phyloP scores from a whole-genome alignment of 139 green algal species.

The Dunaliella primolecta region DNA sequence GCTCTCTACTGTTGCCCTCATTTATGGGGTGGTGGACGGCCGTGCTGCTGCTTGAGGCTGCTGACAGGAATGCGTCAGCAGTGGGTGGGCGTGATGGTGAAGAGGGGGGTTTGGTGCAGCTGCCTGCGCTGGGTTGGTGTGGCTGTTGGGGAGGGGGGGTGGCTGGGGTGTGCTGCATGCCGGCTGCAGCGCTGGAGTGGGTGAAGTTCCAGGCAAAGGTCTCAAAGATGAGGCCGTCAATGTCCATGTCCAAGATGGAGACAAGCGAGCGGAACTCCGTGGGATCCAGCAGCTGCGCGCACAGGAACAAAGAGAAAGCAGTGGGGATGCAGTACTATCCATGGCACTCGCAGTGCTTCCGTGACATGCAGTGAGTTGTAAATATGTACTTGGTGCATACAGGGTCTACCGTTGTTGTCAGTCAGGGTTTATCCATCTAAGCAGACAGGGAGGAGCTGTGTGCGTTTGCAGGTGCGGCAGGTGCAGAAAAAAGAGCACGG shows the following conservation, averaged over 20 bases:
- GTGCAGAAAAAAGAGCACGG: no score
- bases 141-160: no score
- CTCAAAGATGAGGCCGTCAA: conserved; percentile 64
- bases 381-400: no score
- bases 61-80: not conserved
- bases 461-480: no score
- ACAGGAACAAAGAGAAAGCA: not conserved
- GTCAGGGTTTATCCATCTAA: no score
- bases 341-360: not conserved
- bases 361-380: not conserved
- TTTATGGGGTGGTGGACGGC: not conserved
- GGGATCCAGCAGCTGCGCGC: conserved; percentile 27
- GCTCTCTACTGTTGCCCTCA: no score
- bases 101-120: not conserved
- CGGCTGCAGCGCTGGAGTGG: conserved; percentile 25
- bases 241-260: conserved; percentile 58
- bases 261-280: conserved; percentile 55
- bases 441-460: no score
- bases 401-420: no score
- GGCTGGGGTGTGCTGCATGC: not conserved
- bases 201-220: conserved; percentile 58
- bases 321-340: not conserved
- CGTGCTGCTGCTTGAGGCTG: not conserved
- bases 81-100: not conserved
- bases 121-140: not conserved